Evolutionary conservation across 202 grass and related monocot species (phyloP).

Genomic region (Panicum virgatum): DNA sequence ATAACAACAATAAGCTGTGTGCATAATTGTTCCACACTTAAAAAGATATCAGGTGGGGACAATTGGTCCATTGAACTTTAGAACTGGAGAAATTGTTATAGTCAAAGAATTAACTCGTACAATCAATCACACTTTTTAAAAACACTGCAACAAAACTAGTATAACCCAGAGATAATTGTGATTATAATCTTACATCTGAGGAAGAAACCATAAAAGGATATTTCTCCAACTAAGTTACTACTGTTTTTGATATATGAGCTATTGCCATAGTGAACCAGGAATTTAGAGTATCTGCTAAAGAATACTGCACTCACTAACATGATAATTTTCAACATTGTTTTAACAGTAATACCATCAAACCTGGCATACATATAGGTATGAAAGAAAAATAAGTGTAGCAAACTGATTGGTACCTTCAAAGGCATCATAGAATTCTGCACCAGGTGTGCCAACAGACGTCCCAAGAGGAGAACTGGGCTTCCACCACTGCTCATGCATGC

Average conservation of each 20-base stretch:
- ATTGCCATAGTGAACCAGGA: not conserved
- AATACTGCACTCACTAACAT: not conserved
- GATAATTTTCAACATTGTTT: constrained; percentile 7
- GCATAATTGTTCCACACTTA: too few relatives aligned
- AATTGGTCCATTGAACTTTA: not conserved
- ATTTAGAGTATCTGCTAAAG: not conserved
- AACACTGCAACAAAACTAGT: not conserved
- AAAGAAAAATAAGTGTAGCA: not conserved
- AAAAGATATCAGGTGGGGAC: too few relatives aligned
- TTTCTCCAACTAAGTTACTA: not conserved
- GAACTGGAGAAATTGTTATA: not conserved
- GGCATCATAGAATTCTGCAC: constrained; percentile 83
- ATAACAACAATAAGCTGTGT: constrained; percentile 3
- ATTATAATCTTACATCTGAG: not conserved
- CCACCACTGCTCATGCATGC: constrained; percentile 45
- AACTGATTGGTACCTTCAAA: constrained; percentile 72
- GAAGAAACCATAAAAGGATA: not conserved
- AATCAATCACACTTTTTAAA: not conserved
- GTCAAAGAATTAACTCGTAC: not conserved
- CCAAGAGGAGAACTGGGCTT: constrained; percentile 53
- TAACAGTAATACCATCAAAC: constrained; percentile 5
- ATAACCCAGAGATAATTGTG: not conserved
- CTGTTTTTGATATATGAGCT: not conserved
- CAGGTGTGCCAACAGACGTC: constrained; percentile 47
- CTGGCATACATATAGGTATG: not conserved